phyloP scores from a whole-genome alignment of 2,329 filamentous ascomycete species.

The Aspergillus sp. region DNA sequence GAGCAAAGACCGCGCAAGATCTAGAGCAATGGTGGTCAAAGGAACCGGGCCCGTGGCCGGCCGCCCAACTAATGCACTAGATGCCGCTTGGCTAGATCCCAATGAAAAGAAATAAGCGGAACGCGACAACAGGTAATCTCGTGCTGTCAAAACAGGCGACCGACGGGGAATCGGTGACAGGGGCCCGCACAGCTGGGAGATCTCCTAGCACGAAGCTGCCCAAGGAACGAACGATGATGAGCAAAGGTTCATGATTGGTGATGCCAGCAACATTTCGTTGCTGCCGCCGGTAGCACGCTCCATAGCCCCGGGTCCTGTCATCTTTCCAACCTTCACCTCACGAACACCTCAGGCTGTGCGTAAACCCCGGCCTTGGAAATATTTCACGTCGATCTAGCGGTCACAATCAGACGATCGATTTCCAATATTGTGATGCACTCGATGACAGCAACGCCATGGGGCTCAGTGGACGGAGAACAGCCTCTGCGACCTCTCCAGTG shows the following conservation, averaged over 20 bases:
- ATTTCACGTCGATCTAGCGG: conserved; percentile 18
- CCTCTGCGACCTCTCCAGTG: neutral
- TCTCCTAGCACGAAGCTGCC: conserved; percentile 16
- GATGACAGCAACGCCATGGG: neutral
- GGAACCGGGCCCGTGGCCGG: neutral
- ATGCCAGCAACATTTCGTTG: conserved; percentile 13
- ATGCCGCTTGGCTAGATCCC: neutral
- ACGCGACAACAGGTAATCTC: conserved; percentile 10
- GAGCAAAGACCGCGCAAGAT: conserved; percentile 11
- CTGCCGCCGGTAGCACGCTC: conserved; percentile 19
- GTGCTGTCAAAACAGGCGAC: conserved; percentile 12
- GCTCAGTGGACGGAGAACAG: neutral
- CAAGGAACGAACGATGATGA: conserved; percentile 14
- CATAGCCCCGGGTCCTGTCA: conserved; percentile 28
- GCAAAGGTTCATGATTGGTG: conserved; percentile 1
- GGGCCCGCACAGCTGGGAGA: conserved; percentile 10
- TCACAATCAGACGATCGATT: neutral
- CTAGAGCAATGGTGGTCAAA: conserved; percentile 11
- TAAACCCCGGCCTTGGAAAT: conserved; percentile 13
- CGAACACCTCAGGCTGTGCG: conserved; percentile 4
- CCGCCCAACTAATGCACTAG: conserved; percentile 1
- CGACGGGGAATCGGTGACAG: conserved; percentile 15
- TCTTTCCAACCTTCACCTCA: neutral
- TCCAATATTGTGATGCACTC: neutral
- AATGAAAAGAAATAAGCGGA: conserved; percentile 1